Evolutionary conservation across 805 yeast genomes (phyloP), one percentile per base, ranked within the genome.

Genomic region (Cyberlindnera petersonii): DNA sequence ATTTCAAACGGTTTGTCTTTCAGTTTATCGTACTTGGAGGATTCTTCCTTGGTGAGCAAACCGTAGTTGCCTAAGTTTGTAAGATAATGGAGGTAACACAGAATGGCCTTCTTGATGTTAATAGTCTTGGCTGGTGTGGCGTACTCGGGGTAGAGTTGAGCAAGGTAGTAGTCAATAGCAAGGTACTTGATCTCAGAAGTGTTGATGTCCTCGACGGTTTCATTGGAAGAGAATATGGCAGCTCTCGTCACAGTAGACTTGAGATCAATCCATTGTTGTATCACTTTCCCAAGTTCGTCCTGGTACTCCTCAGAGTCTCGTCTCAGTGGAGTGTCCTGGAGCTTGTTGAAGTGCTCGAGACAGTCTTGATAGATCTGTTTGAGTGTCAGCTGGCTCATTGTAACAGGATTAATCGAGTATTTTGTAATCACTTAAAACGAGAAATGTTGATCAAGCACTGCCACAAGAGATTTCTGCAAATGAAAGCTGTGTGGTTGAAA

Each of bases 191-290:
- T 56, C 31, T 84, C 77, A 5, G 63, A 56, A 1, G 94, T 82
- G 27, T 73, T 66, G 9, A 88, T 52, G 50, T 88, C 97, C 1
- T 78, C 84, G 3, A 84, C 42, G 0, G 69, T 53, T 56, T 88
- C 96, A 57, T 86, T 86, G 10, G 64, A 61, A 50, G 91, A 82
- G 62, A 85, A 87, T 18, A 87, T 57, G 3, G 77, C 68, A 14
- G 79, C 59, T n/a, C 63, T 61, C 10, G 67, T 62, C 1, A 81
- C 66, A 10, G 65, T 56, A 1, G 49, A 44, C 44, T 72, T 67
- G 24, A 82, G 56, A n/a, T 64, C 50, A n/a, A 65, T 49, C 49
- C 79, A 65, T 35, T 66, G 63, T 19, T 64, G 60, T 17, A 77
- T 64, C 5, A 66, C 49, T 1, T 46, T 43, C 2, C 50, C 44